Base-by-base conservation (phyloP, 2,329 filamentous ascomycete genomes). In the Shiraia sp. region DNA sequence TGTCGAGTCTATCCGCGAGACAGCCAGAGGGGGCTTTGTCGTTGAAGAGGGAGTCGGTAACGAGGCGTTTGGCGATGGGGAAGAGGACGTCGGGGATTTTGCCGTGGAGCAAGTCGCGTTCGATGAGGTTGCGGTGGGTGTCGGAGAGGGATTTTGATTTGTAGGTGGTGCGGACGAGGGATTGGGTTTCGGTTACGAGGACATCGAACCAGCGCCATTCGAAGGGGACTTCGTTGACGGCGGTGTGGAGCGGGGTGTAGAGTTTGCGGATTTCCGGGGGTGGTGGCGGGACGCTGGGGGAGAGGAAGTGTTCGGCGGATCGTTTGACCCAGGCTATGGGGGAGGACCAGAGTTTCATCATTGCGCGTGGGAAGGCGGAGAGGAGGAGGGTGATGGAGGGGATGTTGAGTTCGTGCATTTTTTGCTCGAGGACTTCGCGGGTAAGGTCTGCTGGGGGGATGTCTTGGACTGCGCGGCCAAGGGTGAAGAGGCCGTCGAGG, bases 101-200 rank as follows among this genome's bases (percentile, higher is more conserved):
- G 3, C 73, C 77, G 26, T 75, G 73, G 36, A 80, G 71, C 37
- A 84, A 71, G 25, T 77, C 71, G 40, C 77, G 73, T 61, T 85
- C 81, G 1, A 72, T 64, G 2, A 68, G 65, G 7, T 72, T 72
- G 14, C 79, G 71, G 26, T 76, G 71, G 7, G 68, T 65, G 10
- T 75, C 72, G 6, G 63, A 66, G 17, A 76, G 65, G 1, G 70
- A 70, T 1, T 70, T 68, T n/a, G 62, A 64, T 35, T 73, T 73
- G 61, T 80, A 82, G 32, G 83, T 79, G 19, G 75, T 72, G 23
- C 76, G 75, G 45, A 92, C 83, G 44, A 86, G 77, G 40, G 80
- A 81, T 49, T 83, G 79, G n/a, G 90, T 76, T 25, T 87, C 80
- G 12, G 73, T 66, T 34, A 79, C 61, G 23, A 79, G 70, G 9